Conservation (phyloP, 495 filamentous ascomycete species). For the Parathielavia hyrcaniae region DNA sequence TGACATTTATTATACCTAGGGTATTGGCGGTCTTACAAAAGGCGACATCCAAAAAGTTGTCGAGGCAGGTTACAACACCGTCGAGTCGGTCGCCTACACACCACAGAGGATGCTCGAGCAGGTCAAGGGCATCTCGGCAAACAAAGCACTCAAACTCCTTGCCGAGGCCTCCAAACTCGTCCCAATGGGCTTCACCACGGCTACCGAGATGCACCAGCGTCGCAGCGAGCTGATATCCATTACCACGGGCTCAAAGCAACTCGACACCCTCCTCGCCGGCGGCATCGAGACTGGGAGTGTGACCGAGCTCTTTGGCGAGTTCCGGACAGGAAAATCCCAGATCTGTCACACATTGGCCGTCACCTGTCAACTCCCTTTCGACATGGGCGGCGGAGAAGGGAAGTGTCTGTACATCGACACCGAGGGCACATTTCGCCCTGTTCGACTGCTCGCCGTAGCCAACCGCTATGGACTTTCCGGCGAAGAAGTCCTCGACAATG, state of each 20-base stretch:
- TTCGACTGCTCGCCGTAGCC: slow-evolving; percentile 83
- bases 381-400: slow-evolving; percentile 97
- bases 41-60: slow-evolving; percentile 88
- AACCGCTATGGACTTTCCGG: slow-evolving; percentile 90
- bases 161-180: slow-evolving; percentile 95
- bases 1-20: slow-evolving; percentile 41
- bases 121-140: slow-evolving; percentile 95
- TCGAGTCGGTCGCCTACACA: slow-evolving; percentile 93
- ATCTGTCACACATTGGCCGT: slow-evolving; percentile 98
- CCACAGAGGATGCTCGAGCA: slow-evolving; percentile 80
- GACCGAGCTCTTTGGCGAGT: slow-evolving; percentile 98
- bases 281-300: slow-evolving; percentile 96
- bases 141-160: slow-evolving; percentile 90
- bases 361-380: slow-evolving; percentile 93
- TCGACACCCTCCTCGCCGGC: slow-evolving; percentile 91
- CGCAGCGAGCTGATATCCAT: slow-evolving; percentile 95
- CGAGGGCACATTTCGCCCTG: slow-evolving; percentile 92
- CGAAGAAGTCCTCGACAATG: slow-evolving; percentile 96
- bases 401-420: slow-evolving; percentile 99
- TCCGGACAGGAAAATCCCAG: slow-evolving; percentile 95
- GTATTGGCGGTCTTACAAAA: slow-evolving; percentile 77
- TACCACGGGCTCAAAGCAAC: slow-evolving; percentile 92
- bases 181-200: slow-evolving; percentile 97
- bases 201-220: slow-evolving; percentile 98
- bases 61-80: slow-evolving; percentile 89